These are phyloP conservation scores for Nothophytophthora sp. DNA, from an alignment of 352 stramenopile genomes.

Conservation along the genomic window DNA sequence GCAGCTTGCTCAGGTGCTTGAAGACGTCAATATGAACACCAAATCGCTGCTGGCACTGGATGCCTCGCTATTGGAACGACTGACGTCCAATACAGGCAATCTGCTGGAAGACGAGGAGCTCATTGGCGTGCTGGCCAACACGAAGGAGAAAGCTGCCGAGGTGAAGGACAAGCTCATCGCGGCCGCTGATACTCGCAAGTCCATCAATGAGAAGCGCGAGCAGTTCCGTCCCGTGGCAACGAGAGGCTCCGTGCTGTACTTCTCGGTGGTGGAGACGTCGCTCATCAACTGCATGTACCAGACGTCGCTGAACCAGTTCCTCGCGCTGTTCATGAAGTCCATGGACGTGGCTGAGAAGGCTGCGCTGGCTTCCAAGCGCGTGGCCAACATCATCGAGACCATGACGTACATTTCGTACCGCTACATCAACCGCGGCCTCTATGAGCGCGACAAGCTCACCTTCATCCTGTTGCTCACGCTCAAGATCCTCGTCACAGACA, in stretches of 20 bases:
- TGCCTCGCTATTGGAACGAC: slow-evolving; percentile 94
- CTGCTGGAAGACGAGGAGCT: slow-evolving; percentile 98
- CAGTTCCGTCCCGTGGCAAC: slow-evolving; percentile 98
- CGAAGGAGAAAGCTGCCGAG: slow-evolving; percentile 98
- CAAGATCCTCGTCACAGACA: slow-evolving; percentile 98
- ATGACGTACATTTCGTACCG: slow-evolving; percentile 99
- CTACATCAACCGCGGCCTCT: slow-evolving; percentile 98
- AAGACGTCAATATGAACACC: slow-evolving; percentile 98
- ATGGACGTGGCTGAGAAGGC: slow-evolving; percentile 98
- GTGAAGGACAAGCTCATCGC: slow-evolving; percentile 98
- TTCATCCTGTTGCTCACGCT: slow-evolving; percentile 97
- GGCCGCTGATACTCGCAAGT: slow-evolving; percentile 96
- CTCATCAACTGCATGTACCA: slow-evolving; percentile 99
- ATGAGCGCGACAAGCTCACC: slow-evolving; percentile 98
- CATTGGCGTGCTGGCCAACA: slow-evolving; percentile 98
- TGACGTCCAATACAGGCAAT: slow-evolving; percentile 98
- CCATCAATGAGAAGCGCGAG: slow-evolving; percentile 98
- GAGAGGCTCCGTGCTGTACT: slow-evolving; percentile 97
- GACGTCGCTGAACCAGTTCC: slow-evolving; percentile 97
- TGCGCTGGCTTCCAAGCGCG: slow-evolving; percentile 96
- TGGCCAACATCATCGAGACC: slow-evolving; percentile 99
- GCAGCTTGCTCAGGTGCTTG: slow-evolving; percentile 97
- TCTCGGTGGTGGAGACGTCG: slow-evolving; percentile 98
- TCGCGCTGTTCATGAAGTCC: slow-evolving; percentile 97
- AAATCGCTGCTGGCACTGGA: slow-evolving; percentile 97